phyloP scores from a whole-genome alignment of 148 eudicot genomes.

The Vaccinium vitisidaea region DNA sequence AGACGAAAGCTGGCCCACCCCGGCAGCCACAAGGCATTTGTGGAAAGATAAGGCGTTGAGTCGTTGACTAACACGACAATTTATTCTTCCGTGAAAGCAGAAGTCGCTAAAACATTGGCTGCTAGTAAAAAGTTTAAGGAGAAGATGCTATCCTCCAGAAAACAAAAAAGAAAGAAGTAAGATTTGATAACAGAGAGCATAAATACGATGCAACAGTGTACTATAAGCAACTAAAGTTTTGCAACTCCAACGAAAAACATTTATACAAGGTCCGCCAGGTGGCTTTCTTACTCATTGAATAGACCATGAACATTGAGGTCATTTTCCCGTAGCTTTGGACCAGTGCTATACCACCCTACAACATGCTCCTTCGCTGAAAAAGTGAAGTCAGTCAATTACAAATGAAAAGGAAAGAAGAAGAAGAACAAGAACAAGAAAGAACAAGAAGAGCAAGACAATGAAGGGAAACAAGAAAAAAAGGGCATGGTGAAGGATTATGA shows the following conservation, averaged over 20 bases:
- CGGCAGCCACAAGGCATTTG: neutral
- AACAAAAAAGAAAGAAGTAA: neutral
- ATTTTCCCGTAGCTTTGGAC: slow-evolving; percentile 90
- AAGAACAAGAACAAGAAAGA: too few relatives aligned
- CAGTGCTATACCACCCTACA: slow-evolving; percentile 98
- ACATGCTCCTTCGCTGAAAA: slow-evolving; percentile 96
- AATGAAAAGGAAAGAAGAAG: neutral
- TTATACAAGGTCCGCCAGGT: neutral
- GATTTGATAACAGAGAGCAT: neutral
- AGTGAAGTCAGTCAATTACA: neutral
- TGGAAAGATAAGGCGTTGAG: neutral
- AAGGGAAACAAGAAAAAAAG: neutral
- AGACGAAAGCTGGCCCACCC: neutral
- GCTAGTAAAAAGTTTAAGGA: neutral
- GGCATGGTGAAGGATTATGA: neutral
- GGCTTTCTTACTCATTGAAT: slow-evolving; percentile 74
- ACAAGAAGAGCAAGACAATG: neutral
- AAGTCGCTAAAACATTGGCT: neutral
- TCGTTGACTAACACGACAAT: neutral
- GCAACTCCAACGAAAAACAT: neutral
- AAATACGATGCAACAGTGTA: neutral
- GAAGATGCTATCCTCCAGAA: neutral
- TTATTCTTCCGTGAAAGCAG: neutral
- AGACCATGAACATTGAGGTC: slow-evolving; percentile 78
- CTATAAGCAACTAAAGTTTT: neutral